Percentiles rank a stretch among this genome's conserved stretches.
Conservation (phyloP, 352 stramenopile species). For the Phytopythium mirpurense region DNA sequence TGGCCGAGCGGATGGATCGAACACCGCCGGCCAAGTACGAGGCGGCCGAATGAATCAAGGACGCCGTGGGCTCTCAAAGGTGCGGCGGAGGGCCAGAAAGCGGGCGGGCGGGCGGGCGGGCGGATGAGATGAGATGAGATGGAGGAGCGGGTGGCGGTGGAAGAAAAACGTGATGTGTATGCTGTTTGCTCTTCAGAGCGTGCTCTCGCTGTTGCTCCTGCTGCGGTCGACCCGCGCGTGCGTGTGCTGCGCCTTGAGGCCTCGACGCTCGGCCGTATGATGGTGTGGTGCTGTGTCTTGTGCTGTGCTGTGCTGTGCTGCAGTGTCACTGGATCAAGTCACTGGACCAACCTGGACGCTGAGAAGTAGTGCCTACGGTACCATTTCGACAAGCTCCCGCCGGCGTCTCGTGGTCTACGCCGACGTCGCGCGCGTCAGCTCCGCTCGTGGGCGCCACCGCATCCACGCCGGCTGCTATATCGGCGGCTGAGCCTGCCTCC, state of each 20-base stretch:
- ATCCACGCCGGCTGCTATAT: too few relatives aligned
- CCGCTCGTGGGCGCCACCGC: too few relatives aligned
- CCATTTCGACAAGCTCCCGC: too few relatives aligned
- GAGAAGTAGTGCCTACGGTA: too few relatives aligned
- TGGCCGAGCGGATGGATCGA: constrained; percentile 6
- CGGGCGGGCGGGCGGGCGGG: neutral
- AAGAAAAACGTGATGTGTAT: constrained; percentile 8
- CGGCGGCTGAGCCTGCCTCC: too few relatives aligned
- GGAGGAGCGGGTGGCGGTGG: neutral
- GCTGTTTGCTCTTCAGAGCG: neutral
- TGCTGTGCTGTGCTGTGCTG: too few relatives aligned
- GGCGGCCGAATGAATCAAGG: neutral
- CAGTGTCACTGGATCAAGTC: too few relatives aligned
- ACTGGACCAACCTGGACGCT: too few relatives aligned
- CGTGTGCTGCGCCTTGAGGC: neutral
- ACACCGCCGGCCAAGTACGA: constrained; percentile 2
- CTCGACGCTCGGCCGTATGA: too few relatives aligned
- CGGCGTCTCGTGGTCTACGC: too few relatives aligned
- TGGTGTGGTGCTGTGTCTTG: too few relatives aligned
- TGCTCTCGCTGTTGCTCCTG: neutral
- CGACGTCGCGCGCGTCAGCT: constrained; percentile 1
- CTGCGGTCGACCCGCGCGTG: neutral
- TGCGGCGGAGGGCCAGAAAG: neutral
- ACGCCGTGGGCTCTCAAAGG: neutral
- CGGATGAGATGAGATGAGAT: neutral